Evolutionary conservation across 306 rosid genomes (phyloP).

Genomic region (Cicer chorassanicum): DNA sequence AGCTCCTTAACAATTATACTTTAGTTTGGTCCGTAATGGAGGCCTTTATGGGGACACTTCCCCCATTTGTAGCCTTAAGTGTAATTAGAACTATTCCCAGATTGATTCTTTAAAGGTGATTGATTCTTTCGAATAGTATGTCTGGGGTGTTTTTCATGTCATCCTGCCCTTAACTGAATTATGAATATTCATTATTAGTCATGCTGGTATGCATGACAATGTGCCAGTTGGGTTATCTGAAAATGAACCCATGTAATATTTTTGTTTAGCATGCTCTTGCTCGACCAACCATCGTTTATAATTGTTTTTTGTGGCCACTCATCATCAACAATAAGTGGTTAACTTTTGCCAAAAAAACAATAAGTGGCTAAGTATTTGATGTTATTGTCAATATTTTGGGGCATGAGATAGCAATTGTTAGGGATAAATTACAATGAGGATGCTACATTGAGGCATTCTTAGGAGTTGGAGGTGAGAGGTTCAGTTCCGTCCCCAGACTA

Average conservation of each 20-base stretch:
- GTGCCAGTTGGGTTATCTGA: neutral
- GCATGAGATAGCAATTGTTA: neutral
- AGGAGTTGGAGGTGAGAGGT: neutral
- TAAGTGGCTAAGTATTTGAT: neutral
- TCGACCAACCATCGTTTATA: neutral
- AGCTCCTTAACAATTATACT: constrained; percentile 22
- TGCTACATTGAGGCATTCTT: neutral
- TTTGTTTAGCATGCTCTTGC: neutral
- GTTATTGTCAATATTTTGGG: neutral
- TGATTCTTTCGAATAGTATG: constrained; percentile 20
- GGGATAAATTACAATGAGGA: neutral
- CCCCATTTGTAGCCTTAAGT: constrained; percentile 36
- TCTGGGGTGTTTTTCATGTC: neutral
- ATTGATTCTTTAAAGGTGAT: constrained; percentile 38
- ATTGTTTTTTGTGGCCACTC: neutral
- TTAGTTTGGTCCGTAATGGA: constrained; percentile 27
- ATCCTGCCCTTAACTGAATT: constrained; percentile 16
- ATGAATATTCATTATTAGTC: constrained; percentile 3
- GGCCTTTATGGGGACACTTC: constrained; percentile 35
- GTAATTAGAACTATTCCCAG: constrained; percentile 3
- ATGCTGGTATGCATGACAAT: neutral
- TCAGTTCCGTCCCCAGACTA: neutral
- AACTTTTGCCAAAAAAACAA: neutral
- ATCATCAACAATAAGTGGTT: neutral
- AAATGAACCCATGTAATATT: neutral